Evolutionary conservation across 805 yeast species (phyloP).

Genomic region (Yarrowia sp.): DNA sequence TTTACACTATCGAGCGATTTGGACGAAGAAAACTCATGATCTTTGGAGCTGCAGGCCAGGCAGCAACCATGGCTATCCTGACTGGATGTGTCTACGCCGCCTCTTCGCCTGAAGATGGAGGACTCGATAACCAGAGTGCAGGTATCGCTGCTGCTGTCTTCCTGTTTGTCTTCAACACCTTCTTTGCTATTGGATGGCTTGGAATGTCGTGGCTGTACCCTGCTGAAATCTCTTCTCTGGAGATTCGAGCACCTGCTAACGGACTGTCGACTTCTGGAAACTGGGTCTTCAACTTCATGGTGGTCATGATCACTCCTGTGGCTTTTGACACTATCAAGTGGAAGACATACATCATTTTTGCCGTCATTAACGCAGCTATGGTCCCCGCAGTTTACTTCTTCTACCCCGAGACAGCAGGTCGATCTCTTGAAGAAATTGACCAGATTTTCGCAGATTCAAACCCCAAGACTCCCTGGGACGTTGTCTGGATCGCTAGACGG

Average conservation of each 20-base stretch:
- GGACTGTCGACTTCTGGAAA: constrained; percentile 14
- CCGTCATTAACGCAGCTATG: constrained; percentile 24
- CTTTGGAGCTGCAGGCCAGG: constrained; percentile 20
- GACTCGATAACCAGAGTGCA: constrained; percentile 4
- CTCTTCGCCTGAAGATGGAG: constrained; percentile 5
- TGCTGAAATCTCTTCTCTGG: constrained; percentile 5
- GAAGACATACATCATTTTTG: constrained; percentile 22
- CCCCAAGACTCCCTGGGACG: constrained; percentile 26
- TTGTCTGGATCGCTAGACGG: constrained; percentile 5
- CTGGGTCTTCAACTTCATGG: constrained; percentile 24
- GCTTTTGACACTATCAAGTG: constrained; percentile 15
- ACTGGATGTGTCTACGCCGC: constrained; percentile 23
- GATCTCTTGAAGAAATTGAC: constrained; percentile 14
- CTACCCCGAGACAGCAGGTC: constrained; percentile 19
- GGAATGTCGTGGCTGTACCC: constrained; percentile 21
- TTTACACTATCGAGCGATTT: constrained; percentile 13
- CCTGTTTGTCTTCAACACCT: constrained; percentile 19
- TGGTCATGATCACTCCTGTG: constrained; percentile 21
- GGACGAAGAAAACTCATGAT: constrained; percentile 26
- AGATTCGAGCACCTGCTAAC: constrained; percentile 11
- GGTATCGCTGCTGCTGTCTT: constrained; percentile 47
- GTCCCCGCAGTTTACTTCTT: constrained; percentile 11
- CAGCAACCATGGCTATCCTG: constrained; percentile 21
- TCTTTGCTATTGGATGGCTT: constrained; percentile 17
- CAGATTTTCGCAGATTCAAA: constrained; percentile 21